phyloP scores from a whole-genome alignment of 1,284 basidiomycete genomes.

The Sparassis latifolia region DNA sequence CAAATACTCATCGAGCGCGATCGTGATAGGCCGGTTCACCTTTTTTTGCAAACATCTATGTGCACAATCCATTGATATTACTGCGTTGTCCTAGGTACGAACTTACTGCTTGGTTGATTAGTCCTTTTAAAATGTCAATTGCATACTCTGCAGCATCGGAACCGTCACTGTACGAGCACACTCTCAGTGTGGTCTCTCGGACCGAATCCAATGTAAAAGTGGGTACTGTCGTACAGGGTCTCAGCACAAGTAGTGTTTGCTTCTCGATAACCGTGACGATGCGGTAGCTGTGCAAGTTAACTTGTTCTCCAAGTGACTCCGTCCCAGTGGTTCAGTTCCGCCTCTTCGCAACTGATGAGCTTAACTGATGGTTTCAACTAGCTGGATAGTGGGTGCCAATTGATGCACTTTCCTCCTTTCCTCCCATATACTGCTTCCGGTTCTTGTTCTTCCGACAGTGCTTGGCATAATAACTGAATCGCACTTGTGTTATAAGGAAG shows the following conservation, averaged over 20 bases:
- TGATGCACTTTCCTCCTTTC: conserved; percentile 60
- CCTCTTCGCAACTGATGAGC: conserved; percentile 55
- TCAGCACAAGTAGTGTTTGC: background rate
- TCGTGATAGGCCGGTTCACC: conserved; percentile 16
- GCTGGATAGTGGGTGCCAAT: conserved; percentile 59
- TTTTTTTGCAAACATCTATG: conserved; percentile 12
- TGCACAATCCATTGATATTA: background rate
- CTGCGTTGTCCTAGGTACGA: background rate
- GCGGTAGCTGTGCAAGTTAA: conserved; percentile 27
- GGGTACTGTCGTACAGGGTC: conserved; percentile 14
- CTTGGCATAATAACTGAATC: conserved; percentile 50
- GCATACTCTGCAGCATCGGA: conserved; percentile 44
- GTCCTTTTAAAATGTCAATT: conserved; percentile 38
- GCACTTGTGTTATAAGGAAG: background rate
- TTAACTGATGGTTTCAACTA: conserved; percentile 55
- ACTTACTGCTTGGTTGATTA: conserved; percentile 30
- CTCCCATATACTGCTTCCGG: conserved; percentile 51
- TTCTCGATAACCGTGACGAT: too few species aligned
- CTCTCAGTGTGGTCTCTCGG: conserved; percentile 20
- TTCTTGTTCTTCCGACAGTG: conserved; percentile 50
- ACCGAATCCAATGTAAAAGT: conserved; percentile 24
- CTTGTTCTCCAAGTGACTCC: conserved; percentile 26
- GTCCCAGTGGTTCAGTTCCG: conserved; percentile 35
- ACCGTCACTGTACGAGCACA: conserved; percentile 21
- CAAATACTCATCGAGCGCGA: conserved; percentile 45